These are phyloP conservation scores for Cladophialophora immunda DNA, from an alignment of 2,329 filamentous ascomycete species.

Conservation along the genomic window DNA sequence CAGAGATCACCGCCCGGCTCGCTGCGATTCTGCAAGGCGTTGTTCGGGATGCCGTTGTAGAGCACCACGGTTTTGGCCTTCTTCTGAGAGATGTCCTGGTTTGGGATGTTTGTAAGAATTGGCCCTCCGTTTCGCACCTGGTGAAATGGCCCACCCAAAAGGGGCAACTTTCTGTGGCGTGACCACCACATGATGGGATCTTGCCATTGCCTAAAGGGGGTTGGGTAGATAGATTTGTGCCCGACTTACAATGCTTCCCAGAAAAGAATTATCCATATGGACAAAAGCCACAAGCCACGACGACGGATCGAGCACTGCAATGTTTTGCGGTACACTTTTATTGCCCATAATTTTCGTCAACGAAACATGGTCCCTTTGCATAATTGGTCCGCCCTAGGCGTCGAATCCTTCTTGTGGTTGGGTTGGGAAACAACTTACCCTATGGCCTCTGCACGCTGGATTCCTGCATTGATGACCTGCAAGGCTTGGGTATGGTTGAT, in stretches of 20 bases:
- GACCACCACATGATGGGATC: not conserved
- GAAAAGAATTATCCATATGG: slow-evolving; percentile 34
- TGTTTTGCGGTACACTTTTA: slow-evolving; percentile 31
- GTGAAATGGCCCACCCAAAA: not conserved
- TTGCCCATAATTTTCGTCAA: not conserved
- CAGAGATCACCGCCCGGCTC: slow-evolving; percentile 33
- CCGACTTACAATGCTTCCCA: slow-evolving; percentile 23
- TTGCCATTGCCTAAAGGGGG: not conserved
- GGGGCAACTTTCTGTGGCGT: not conserved
- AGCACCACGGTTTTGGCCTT: slow-evolving; percentile 34
- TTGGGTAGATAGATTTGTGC: not conserved
- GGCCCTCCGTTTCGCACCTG: not conserved
- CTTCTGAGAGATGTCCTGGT: slow-evolving; percentile 34
- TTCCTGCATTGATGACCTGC: slow-evolving; percentile 28
- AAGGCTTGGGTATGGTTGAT: slow-evolving; percentile 32
- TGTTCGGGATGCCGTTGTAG: slow-evolving; percentile 32
- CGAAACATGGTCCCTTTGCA: no score
- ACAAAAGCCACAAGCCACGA: slow-evolving; percentile 33
- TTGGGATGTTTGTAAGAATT: slow-evolving; percentile 16
- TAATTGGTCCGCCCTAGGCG: no score
- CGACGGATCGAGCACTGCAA: slow-evolving; percentile 34
- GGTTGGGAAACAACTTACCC: slow-evolving; percentile 7
- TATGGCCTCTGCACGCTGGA: slow-evolving; percentile 16
- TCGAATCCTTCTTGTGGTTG: not conserved
- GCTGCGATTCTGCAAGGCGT: slow-evolving; percentile 17